Conservation (phyloP, 73 alveolate genomes). For the Urostyla sp. region DNA sequence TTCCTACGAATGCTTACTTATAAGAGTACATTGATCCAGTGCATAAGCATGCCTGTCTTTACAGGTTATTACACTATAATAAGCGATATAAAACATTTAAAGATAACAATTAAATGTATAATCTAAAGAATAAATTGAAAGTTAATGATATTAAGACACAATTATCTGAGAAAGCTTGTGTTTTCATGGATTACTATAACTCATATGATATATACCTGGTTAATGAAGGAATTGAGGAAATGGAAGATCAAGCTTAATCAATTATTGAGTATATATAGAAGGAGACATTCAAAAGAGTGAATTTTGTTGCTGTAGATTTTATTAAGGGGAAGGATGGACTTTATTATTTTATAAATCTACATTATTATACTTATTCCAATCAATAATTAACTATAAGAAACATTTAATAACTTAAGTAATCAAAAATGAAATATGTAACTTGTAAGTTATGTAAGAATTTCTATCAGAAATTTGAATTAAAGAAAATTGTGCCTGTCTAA, state of each 20-base stretch:
- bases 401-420: background rate
- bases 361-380: too few relatives aligned
- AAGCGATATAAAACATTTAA: background rate
- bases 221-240: background rate
- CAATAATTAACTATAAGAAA: too few relatives aligned
- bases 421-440: conserved; percentile 12
- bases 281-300: background rate
- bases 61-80: conserved; percentile 6
- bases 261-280: background rate
- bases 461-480: background rate
- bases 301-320: conserved; percentile 35
- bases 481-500: conserved; percentile 5
- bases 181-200: background rate
- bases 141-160: conserved; percentile 16
- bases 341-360: too few relatives aligned
- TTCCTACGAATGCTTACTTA: conserved; percentile 1
- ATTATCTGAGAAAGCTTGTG: conserved; percentile 5
- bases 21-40: conserved; percentile 17
- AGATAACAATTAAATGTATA: conserved; percentile 24
- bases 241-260: background rate
- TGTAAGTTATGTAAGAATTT: conserved; percentile 17
- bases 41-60: background rate
- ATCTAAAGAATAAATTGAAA: conserved; percentile 4
- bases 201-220: conserved; percentile 17
- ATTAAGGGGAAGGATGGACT: conserved; percentile 11